Base-by-base conservation (phyloP, 139 green algal species). In the Micractinium sp. region DNA sequence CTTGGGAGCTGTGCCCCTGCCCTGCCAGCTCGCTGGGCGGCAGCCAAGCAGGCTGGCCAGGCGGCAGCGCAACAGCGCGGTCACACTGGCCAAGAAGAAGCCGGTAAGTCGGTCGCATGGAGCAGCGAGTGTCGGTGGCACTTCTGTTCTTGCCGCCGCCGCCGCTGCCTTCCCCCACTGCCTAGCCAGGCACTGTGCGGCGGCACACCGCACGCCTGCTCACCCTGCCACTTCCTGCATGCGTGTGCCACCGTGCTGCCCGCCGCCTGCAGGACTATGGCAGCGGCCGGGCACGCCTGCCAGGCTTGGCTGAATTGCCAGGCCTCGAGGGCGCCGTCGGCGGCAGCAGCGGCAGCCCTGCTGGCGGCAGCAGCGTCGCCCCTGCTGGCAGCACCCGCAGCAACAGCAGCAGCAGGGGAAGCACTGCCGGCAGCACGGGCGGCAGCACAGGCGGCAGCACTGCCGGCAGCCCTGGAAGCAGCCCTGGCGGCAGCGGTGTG, bases 211-310 rank as follows among this genome's bases (percentile, higher is more conserved):
- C 38, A 47, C 74, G n/a, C 16, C 74, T 53, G 15, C 33, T 78
- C 15, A 60, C 53, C 33, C 56, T 31, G 31, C 0, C 27, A 56
- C 12, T 20, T 19, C 22, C 18, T 27, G 19, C 73, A 33, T 75
- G 25, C 31, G 29, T 29, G 2, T 53, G 35, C 15, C 12, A n/a
- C 76, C 7, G 19, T 3, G 5, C 16, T 56, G 22, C 63, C 19
- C 63, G 20, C 9, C n/a, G 18, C n/a, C 23, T 56, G 87, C 90
- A 92, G 90, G 86, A 89, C 56, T 91, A 92, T 76, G 86, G 90
- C 35, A 89, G 38, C 38, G 90, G 86, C 1, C 77, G 89, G 12
- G 38, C 27, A 25, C 67, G 39, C 36, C 27, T 87, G 66, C 69
- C 78, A 63, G 60, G 73, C 56, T 29, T 80, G 38, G 38, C 41